A percentile compares a stretch with the other conserved stretches of the same genome.
Conservation (phyloP, 495 filamentous ascomycete species). For the Elasticomyces elasticus region DNA sequence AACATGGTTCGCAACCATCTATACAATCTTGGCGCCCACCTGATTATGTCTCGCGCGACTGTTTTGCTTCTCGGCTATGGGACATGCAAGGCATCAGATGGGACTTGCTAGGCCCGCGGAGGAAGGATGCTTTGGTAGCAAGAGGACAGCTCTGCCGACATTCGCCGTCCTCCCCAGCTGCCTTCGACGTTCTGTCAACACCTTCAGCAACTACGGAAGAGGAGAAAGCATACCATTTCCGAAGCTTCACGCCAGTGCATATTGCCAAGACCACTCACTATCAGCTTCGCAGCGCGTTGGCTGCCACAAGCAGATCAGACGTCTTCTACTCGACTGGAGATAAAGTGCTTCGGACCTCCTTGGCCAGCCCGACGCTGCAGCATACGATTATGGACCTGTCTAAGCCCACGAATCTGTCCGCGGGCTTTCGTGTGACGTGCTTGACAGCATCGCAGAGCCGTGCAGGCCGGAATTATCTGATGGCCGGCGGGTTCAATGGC, state of each 20-base stretch:
- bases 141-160: neutral
- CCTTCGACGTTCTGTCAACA: neutral
- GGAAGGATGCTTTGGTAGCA: slow-evolving; percentile 11
- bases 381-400: slow-evolving; percentile 51
- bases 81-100: slow-evolving; percentile 18
- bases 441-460: slow-evolving; percentile 43
- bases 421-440: slow-evolving; percentile 53
- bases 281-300: slow-evolving; percentile 78
- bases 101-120: slow-evolving; percentile 2
- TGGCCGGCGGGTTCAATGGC: slow-evolving; percentile 73
- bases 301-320: slow-evolving; percentile 60
- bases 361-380: slow-evolving; percentile 32
- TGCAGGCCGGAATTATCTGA: slow-evolving; percentile 46
- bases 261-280: slow-evolving; percentile 68
- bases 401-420: slow-evolving; percentile 24
- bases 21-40: neutral
- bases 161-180: neutral
- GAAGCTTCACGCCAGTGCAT: slow-evolving; percentile 56
- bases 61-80: neutral
- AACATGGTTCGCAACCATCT: neutral
- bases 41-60: neutral
- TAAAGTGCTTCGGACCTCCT: slow-evolving; percentile 43
- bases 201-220: neutral
- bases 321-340: slow-evolving; percentile 63
- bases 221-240: slow-evolving; percentile 39